Evolutionary conservation across 2,329 filamentous ascomycete species (phyloP).

Genomic region (Alternaria alternata): DNA sequence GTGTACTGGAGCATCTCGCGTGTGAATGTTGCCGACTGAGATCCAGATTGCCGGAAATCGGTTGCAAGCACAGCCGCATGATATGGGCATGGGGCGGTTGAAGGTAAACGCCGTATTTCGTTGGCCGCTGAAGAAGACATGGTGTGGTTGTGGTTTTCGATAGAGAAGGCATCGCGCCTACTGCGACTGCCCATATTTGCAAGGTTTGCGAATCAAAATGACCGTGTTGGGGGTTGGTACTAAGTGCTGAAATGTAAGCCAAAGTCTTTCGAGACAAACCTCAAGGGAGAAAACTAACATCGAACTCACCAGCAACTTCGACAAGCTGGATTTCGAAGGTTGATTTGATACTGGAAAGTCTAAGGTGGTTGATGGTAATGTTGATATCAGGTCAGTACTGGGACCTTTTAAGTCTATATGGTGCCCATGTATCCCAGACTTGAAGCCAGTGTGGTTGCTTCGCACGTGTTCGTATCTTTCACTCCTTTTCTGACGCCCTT

Average conservation of each 20-base stretch:
- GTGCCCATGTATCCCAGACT: neutral
- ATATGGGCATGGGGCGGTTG: conserved; percentile 3
- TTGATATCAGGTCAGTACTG: neutral
- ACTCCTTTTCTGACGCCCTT: neutral
- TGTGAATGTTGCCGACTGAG: neutral
- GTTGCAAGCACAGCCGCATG: conserved; percentile 3
- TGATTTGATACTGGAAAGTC: neutral
- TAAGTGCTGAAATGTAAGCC: neutral
- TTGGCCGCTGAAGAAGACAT: neutral
- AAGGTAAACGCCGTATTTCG: neutral
- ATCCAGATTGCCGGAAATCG: neutral
- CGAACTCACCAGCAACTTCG: neutral
- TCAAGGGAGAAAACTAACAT: neutral
- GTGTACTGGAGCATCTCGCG: conserved; percentile 1
- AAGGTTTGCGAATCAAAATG: neutral
- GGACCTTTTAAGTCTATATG: neutral
- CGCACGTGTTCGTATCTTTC: neutral
- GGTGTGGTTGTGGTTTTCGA: conserved; percentile 4
- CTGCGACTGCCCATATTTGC: neutral
- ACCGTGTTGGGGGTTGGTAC: neutral
- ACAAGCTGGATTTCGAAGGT: neutral
- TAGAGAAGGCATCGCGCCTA: neutral
- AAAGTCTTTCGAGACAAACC: neutral
- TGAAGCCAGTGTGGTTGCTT: neutral
- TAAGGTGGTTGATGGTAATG: neutral